These are phyloP conservation scores for Hortiboletus flavorubellus DNA, from an alignment of 768 basidiomycete species.

Conservation along the genomic window DNA sequence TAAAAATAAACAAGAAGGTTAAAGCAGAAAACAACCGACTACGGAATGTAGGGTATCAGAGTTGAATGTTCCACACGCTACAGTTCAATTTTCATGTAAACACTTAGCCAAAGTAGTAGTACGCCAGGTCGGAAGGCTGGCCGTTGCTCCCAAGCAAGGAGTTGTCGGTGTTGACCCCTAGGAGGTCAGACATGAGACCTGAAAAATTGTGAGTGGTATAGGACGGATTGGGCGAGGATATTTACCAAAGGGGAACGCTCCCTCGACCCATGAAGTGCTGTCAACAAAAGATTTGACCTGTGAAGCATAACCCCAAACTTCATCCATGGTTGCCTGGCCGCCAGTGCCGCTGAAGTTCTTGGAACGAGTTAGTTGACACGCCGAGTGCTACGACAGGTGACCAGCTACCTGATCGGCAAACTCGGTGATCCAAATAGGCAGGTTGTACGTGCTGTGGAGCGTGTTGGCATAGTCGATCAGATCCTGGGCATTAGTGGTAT, in stretches of 20 bases:
- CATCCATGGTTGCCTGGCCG: constrained; percentile 32
- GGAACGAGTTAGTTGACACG: neutral
- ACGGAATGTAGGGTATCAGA: constrained; percentile 19
- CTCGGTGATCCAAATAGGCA: constrained; percentile 59
- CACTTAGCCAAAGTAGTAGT: constrained; percentile 38
- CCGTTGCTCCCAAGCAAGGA: constrained; percentile 36
- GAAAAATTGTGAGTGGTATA: constrained; percentile 7
- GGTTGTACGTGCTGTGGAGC: constrained; percentile 43
- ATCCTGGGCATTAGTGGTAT: constrained; percentile 46
- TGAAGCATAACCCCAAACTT: constrained; percentile 47
- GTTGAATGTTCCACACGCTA: constrained; percentile 4
- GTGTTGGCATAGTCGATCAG: constrained; percentile 51
- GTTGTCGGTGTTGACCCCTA: constrained; percentile 52
- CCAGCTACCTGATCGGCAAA: constrained; percentile 59
- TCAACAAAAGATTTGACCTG: constrained; percentile 43
- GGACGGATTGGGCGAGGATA: neutral
- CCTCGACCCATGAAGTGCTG: constrained; percentile 28
- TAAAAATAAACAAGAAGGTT: neutral
- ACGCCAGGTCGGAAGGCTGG: constrained; percentile 50
- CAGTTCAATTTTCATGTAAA: neutral
- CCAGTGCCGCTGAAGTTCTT: constrained; percentile 52
- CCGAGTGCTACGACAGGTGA: neutral
- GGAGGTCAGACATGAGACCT: constrained; percentile 53
- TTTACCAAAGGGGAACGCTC: constrained; percentile 62
- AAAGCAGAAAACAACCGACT: constrained; percentile 5